phyloP scores from a whole-genome alignment of 139 green algal genomes.

The Tetradesmus lagerheimii region DNA sequence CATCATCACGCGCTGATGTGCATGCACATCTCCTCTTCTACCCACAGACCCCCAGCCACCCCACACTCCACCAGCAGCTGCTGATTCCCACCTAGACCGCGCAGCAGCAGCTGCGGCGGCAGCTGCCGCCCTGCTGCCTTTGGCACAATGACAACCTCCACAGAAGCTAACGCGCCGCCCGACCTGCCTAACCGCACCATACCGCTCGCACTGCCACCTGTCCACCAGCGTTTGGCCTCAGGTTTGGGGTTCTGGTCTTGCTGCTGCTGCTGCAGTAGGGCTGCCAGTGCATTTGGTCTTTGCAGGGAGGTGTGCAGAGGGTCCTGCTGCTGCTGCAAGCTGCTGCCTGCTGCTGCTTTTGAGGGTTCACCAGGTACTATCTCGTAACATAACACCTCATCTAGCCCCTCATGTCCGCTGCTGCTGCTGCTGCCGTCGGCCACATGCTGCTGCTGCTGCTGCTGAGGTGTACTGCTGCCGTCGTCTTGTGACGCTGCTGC shows the following conservation, averaged over 20 bases:
- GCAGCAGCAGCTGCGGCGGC: not conserved
- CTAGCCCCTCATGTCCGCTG: not conserved
- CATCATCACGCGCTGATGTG: not conserved
- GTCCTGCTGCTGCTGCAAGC: not conserved
- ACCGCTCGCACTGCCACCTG: not conserved
- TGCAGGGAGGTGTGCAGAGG: not conserved
- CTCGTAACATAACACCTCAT: constrained; percentile 35
- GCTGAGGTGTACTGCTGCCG: not conserved
- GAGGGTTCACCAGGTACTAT: not conserved
- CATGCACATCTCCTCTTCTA: constrained; percentile 8
- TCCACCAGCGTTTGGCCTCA: not conserved
- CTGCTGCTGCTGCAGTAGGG: not conserved
- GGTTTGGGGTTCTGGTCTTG: not conserved
- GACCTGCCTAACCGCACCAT: constrained; percentile 28
- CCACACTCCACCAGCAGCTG: not conserved
- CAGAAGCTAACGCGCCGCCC: not conserved
- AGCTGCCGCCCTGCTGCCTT: not conserved
- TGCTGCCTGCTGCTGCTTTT: not conserved
- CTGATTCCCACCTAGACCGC: not conserved
- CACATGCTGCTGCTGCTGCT: not conserved
- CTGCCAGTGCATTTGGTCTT: not conserved
- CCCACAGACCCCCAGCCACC: not conserved
- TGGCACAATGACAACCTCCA: constrained; percentile 37
- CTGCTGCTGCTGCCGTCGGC: not conserved
- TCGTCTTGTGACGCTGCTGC: not conserved